These are phyloP conservation scores for Boechera stricta DNA, from an alignment of 345 rosid species.

Conservation along the genomic window DNA sequence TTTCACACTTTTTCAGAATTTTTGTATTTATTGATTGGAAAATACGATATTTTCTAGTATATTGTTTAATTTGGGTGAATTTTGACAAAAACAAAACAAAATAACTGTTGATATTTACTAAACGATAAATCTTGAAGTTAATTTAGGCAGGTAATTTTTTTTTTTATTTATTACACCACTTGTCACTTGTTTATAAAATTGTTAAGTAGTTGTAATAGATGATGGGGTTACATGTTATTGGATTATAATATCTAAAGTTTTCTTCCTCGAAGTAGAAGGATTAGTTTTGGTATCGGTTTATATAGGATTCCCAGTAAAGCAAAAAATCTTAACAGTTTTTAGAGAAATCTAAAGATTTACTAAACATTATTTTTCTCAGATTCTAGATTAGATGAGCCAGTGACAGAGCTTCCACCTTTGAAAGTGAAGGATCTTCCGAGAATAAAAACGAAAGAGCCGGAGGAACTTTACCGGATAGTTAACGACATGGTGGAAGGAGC, in stretches of 20 bases:
- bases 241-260: neutral
- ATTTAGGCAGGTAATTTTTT: neutral
- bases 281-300: neutral
- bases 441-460: constrained; percentile 30
- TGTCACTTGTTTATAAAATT: neutral
- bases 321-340: neutral
- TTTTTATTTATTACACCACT: neutral
- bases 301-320: neutral
- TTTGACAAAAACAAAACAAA: neutral
- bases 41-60: neutral
- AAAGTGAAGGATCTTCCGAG: constrained; percentile 57
- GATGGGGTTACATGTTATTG: neutral
- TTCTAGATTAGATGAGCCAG: constrained; percentile 45
- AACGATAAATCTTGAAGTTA: neutral
- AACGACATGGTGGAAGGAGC: constrained; percentile 36
- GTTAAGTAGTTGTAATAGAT: neutral
- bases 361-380: constrained; percentile 30
- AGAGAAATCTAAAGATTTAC: neutral
- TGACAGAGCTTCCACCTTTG: constrained; percentile 52
- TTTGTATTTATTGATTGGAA: no score
- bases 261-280: neutral
- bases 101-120: neutral
- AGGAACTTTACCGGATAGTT: constrained; percentile 10
- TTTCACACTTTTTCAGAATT: no score
- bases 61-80: neutral